Evolutionary conservation across 371 early-diverging fungal species (phyloP).

Genomic region (Mortierella polycephala): DNA sequence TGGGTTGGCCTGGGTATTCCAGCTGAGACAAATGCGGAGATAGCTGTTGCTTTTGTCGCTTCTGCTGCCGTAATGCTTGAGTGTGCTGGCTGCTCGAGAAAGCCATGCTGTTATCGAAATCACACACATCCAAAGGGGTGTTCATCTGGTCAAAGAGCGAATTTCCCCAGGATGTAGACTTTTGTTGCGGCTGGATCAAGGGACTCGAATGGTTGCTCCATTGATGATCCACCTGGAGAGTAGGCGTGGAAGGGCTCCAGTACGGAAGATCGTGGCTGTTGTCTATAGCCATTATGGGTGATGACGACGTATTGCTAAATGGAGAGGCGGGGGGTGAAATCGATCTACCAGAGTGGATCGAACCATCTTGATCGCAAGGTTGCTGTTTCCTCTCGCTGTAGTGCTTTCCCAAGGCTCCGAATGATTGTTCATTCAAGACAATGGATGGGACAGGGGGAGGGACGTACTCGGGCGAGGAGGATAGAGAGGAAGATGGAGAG

Average conservation of each 20-base stretch:
- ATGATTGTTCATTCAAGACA: constrained; percentile 8
- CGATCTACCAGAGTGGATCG: constrained; percentile 9
- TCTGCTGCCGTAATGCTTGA: constrained; percentile 2
- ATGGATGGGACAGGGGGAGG: constrained; percentile 10
- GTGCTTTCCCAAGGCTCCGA: not conserved
- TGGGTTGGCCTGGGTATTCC: not conserved
- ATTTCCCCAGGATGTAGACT: constrained; percentile 15
- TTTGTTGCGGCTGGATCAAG: constrained; percentile 6
- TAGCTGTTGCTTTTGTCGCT: constrained; percentile 4
- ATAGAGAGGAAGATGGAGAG: constrained; percentile 1
- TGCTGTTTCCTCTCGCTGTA: constrained; percentile 11
- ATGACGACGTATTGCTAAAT: constrained; percentile 20
- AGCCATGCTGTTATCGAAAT: not conserved
- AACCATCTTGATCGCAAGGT: constrained; percentile 2
- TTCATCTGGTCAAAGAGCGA: constrained; percentile 36
- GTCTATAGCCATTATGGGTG: constrained; percentile 11
- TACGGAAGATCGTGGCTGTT: constrained; percentile 19
- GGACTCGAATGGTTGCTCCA: constrained; percentile 36
- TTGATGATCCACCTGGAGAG: constrained; percentile 13
- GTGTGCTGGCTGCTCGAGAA: constrained; percentile 1
- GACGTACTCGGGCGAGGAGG: constrained; percentile 1
- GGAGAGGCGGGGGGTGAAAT: constrained; percentile 19
- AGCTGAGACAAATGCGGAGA: not conserved
- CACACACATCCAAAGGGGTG: constrained; percentile 1
- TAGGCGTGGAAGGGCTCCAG: constrained; percentile 39